Evolutionary conservation across 306 rosid genomes (phyloP), one percentile per base, ranked within the genome.

Genomic region (Boehmeria nivea): DNA sequence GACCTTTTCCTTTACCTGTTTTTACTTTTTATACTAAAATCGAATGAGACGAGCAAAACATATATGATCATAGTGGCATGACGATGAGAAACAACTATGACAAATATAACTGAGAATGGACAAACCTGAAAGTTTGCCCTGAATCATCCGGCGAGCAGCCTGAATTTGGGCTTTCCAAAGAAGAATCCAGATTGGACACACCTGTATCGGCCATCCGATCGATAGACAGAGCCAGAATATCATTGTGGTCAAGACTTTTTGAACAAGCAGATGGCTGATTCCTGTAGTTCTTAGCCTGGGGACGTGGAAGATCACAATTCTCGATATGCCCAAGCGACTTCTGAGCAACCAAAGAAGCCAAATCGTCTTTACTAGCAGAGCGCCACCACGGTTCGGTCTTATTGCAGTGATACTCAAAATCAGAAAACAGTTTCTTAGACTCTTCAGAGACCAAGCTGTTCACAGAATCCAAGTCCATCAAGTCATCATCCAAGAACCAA

Each of bases 251-350:
- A 45, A 60, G 50, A 63, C 60, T 49, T 63, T 71, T 75, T 7
- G 61, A 27, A 51, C 51, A 69, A 43, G 76, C 28, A 20, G 67
- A 44, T 6, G 56, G 43, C 2, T 43, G 70, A 52, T 67, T 75
- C 44, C 72, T 47, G 46, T 70, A 43, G 54, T 73, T 68, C 67
- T 64, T 79, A 57, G 60, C 54, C 61, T 65, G 93, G 0, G 95
- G 94, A 18, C 54, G 74, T 55, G 97, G 95, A 67, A 89, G 97
- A 73, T 89, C 97, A 64, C 97, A 89, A 70, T 89, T 89, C 66
- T 81, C 86, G 43, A 86, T 37, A 70, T 66, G 63, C 68, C 75
- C 89, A 46, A 77, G 82, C 20, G 97, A 89, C 56, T 76, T 89
- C 65, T 59, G 81, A 65, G 97, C 89, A 75, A 89, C 95, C 59